These are phyloP conservation scores for Leccinum fallax DNA, from an alignment of 1,284 basidiomycete genomes.

Conservation along the genomic window DNA sequence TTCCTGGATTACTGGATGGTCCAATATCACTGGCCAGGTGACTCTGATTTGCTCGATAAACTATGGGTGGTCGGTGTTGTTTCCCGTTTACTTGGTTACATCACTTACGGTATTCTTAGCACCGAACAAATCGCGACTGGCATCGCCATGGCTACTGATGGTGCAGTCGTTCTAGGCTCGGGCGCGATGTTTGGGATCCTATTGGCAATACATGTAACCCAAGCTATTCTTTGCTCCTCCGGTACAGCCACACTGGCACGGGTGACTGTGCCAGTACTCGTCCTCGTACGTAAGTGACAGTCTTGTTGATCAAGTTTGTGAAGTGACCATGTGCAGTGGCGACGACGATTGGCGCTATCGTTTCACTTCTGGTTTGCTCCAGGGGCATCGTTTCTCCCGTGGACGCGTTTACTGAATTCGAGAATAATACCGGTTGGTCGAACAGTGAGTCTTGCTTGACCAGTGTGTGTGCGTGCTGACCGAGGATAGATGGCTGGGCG, in stretches of 20 bases:
- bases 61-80: slow-evolving; percentile 50
- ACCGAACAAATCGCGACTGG: slow-evolving; percentile 73
- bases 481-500: slow-evolving; percentile 42
- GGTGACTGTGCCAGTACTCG: slow-evolving; percentile 61
- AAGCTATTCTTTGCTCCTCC: slow-evolving; percentile 68
- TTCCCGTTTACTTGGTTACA: not conserved
- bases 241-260: slow-evolving; percentile 63
- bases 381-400: slow-evolving; percentile 55
- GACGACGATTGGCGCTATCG: slow-evolving; percentile 55
- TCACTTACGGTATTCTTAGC: slow-evolving; percentile 23
- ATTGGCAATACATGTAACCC: slow-evolving; percentile 56
- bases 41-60: slow-evolving; percentile 69
- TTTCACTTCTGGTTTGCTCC: slow-evolving; percentile 55
- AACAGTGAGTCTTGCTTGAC: slow-evolving; percentile 41
- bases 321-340: slow-evolving; percentile 42
- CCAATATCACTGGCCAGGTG: slow-evolving; percentile 56
- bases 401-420: slow-evolving; percentile 64
- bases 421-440: slow-evolving; percentile 68
- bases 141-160: slow-evolving; percentile 59
- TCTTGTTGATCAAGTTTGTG: not conserved
- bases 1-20: slow-evolving; percentile 68
- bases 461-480: not conserved
- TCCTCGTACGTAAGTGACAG: slow-evolving; percentile 54
- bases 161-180: slow-evolving; percentile 46
- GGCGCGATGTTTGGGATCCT: slow-evolving; percentile 66